A percentile compares a stretch with the other conserved stretches of the same genome.
These are phyloP conservation scores for Penicillium desertorum DNA, from an alignment of 495 filamentous ascomycete genomes.

Conservation along the genomic window DNA sequence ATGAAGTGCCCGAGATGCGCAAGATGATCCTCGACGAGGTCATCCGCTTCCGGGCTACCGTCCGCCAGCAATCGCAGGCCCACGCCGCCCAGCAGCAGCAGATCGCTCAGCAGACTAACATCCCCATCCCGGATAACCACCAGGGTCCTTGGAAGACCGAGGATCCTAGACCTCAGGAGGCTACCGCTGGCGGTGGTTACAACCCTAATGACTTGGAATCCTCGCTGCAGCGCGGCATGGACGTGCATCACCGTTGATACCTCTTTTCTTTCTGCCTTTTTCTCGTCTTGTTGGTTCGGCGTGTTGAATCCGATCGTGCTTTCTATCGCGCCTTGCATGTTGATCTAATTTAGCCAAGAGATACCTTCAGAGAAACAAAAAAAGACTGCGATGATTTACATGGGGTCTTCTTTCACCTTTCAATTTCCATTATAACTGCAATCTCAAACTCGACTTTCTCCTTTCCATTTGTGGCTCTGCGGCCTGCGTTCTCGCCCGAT, in stretches of 20 bases:
- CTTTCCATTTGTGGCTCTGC: neutral
- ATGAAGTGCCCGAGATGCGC: slow-evolving; percentile 90
- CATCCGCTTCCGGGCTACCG: slow-evolving; percentile 69
- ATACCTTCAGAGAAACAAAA: slow-evolving; percentile 17
- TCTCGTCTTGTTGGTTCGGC: slow-evolving; percentile 6
- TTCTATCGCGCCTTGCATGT: slow-evolving; percentile 13
- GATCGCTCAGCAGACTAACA: slow-evolving; percentile 48
- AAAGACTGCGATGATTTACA: slow-evolving; percentile 15
- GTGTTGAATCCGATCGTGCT: slow-evolving; percentile 8
- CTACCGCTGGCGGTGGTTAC: slow-evolving; percentile 50
- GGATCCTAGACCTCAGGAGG: slow-evolving; percentile 86
- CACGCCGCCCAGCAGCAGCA: slow-evolving; percentile 45
- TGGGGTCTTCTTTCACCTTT: neutral
- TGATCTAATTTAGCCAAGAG: slow-evolving; percentile 18
- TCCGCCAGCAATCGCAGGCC: slow-evolving; percentile 64
- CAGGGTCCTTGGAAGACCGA: slow-evolving; percentile 72
- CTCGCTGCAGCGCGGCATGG: slow-evolving; percentile 79
- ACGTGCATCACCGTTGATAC: slow-evolving; percentile 48
- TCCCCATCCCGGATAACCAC: slow-evolving; percentile 72
- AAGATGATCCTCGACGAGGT: slow-evolving; percentile 97
- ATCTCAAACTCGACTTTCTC: neutral
- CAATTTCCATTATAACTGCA: neutral
- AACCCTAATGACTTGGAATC: slow-evolving; percentile 67
- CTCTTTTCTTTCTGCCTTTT: neutral
- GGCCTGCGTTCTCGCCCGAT: neutral